A percentile compares a stretch with the other conserved stretches of the same genome.
These are phyloP conservation scores for Heritiera littoralis DNA, from an alignment of 345 rosid species.

Conservation along the genomic window DNA sequence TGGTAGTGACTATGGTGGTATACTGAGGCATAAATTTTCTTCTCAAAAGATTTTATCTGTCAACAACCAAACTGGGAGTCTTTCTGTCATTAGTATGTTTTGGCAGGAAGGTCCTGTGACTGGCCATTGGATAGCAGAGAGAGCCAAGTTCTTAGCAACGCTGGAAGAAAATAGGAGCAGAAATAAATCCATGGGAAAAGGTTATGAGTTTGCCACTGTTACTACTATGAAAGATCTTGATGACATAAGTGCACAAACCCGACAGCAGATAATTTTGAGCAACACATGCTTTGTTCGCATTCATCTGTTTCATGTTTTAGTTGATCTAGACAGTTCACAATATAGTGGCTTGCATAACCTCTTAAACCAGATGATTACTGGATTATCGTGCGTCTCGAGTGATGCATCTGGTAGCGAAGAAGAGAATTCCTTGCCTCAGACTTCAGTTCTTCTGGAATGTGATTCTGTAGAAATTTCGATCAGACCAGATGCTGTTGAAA, in stretches of 20 bases:
- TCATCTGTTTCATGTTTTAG: slow-evolving; percentile 45
- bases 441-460: slow-evolving; percentile 72
- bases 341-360: slow-evolving; percentile 47
- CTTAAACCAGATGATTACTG: slow-evolving; percentile 48
- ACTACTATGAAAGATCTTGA: slow-evolving; percentile 57
- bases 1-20: slow-evolving; percentile 30
- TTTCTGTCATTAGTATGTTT: slow-evolving; percentile 64
- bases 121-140: slow-evolving; percentile 70
- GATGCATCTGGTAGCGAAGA: slow-evolving; percentile 33
- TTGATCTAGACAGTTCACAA: slow-evolving; percentile 52
- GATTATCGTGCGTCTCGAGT: slow-evolving; percentile 38
- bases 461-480: slow-evolving; percentile 67
- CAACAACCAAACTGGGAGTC: slow-evolving; percentile 41
- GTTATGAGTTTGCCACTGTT: slow-evolving; percentile 69
- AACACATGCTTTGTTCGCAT: slow-evolving; percentile 61
- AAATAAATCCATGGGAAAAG: slow-evolving; percentile 47
- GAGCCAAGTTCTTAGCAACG: slow-evolving; percentile 71
- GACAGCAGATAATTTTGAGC: slow-evolving; percentile 63
- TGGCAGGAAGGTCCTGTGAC: slow-evolving; percentile 73
- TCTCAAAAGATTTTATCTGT: slow-evolving; percentile 57
- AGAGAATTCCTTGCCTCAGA: slow-evolving; percentile 44
- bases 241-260: slow-evolving; percentile 51
- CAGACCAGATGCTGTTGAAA: slow-evolving; percentile 56
- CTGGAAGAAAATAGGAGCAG: slow-evolving; percentile 55
- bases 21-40: slow-evolving; percentile 40